phyloP scores from a whole-genome alignment of 352 stramenopile species.

The Pythium aphanidermatum region DNA sequence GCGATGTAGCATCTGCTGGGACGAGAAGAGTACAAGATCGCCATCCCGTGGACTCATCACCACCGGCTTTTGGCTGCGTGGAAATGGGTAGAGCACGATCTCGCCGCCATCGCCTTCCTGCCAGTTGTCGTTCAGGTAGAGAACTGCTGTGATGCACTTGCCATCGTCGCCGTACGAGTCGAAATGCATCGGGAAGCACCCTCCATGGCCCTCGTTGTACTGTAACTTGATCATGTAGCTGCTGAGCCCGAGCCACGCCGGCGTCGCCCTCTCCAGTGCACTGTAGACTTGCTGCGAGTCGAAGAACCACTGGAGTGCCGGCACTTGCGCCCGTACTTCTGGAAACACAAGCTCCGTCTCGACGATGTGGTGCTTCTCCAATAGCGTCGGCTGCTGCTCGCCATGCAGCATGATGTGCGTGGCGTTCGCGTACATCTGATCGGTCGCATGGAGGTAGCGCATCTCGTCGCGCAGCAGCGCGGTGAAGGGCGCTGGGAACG shows the following conservation, averaged over 20 bases:
- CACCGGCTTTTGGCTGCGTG: constrained; percentile 25
- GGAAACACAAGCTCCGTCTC: constrained; percentile 73
- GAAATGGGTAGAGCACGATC: constrained; percentile 79
- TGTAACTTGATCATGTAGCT: constrained; percentile 78
- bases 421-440: constrained; percentile 68
- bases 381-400: constrained; percentile 27
- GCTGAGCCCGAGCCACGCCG: constrained; percentile 34
- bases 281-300: constrained; percentile 53
- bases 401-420: constrained; percentile 64
- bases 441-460: constrained; percentile 21
- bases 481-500: constrained; percentile 42
- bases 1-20: constrained; percentile 73
- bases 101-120: constrained; percentile 63
- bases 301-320: constrained; percentile 47
- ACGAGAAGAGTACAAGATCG: constrained; percentile 73
- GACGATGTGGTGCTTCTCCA: constrained; percentile 75
- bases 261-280: constrained; percentile 26
- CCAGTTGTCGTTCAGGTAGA: constrained; percentile 85
- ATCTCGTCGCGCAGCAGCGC: constrained; percentile 50
- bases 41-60: constrained; percentile 51
- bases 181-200: constrained; percentile 84
- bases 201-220: constrained; percentile 64
- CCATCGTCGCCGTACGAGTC: constrained; percentile 79
- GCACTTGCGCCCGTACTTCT: constrained; percentile 26
- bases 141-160: constrained; percentile 76